These are phyloP conservation scores for Albifimbria verrucaria DNA, from an alignment of 2,329 filamentous ascomycete species.

Conservation along the genomic window DNA sequence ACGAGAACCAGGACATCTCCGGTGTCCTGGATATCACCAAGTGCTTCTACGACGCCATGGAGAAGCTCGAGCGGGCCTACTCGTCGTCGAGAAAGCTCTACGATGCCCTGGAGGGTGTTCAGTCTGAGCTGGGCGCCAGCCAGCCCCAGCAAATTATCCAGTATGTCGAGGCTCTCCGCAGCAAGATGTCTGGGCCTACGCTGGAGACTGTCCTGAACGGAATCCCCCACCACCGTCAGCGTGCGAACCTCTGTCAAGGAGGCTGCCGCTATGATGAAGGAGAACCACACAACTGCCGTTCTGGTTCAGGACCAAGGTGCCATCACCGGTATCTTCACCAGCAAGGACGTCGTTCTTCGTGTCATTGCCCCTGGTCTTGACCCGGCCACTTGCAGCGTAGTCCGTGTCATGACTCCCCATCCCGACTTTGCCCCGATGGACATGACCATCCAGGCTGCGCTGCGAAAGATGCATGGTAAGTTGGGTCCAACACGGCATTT, in stretches of 20 bases:
- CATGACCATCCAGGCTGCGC: slow-evolving; percentile 97
- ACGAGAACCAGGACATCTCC: slow-evolving; percentile 98
- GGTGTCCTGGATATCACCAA: slow-evolving; percentile 98
- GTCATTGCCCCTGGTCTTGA: slow-evolving; percentile 97
- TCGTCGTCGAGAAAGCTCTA: slow-evolving; percentile 97
- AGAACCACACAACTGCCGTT: slow-evolving; percentile 96
- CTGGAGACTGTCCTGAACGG: slow-evolving; percentile 92
- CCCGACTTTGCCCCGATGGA: slow-evolving; percentile 98
- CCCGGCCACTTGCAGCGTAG: slow-evolving; percentile 91
- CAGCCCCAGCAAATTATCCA: slow-evolving; percentile 99
- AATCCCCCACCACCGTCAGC: slow-evolving; percentile 87
- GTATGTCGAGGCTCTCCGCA: slow-evolving; percentile 91
- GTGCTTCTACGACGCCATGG: slow-evolving; percentile 99
- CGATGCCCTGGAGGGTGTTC: slow-evolving; percentile 94
- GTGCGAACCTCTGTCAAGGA: slow-evolving; percentile 96
- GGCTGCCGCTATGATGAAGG: slow-evolving; percentile 93
- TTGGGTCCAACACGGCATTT: slow-evolving; percentile 9
- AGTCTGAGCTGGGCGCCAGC: slow-evolving; percentile 91
- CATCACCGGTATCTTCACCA: slow-evolving; percentile 98
- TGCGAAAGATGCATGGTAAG: slow-evolving; percentile 98
- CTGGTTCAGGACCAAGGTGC: slow-evolving; percentile 94
- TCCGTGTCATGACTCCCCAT: slow-evolving; percentile 98
- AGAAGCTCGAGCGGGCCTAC: slow-evolving; percentile 97
- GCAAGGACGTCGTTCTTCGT: slow-evolving; percentile 96
- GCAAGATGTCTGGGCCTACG: slow-evolving; percentile 97